Evolutionary conservation across 768 basidiomycete genomes (phyloP), one percentile per base, ranked within the genome.

Genomic region (Nevesoporus exiguus): DNA sequence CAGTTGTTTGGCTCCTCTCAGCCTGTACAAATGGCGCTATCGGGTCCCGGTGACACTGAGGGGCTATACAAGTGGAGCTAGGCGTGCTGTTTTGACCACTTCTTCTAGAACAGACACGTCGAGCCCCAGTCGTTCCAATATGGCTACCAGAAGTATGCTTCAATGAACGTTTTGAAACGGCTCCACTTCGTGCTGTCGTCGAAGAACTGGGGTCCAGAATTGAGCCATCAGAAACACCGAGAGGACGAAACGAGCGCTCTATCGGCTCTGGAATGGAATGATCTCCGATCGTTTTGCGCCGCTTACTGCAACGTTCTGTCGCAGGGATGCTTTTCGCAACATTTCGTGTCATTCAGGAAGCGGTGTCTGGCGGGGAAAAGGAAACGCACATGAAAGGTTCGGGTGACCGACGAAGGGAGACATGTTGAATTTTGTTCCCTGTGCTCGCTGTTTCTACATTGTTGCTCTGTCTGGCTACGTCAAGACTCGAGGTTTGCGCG

Each of bases 361-460:
- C 13, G 8, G 39, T 27, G 24, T 37, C 29, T 11, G 2, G 36
- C 21, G 34, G 11, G 21, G 14, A 17, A 11, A 54, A 49, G 17
- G 33, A 36, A 44, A 67, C 68, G 47, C 54, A 63, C 68, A 29
- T 31, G 42, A 42, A 42, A 29, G 39, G 37, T 13, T 8, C 27
- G 8, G 30, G 22, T 39, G 39, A 41, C 25, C 17, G 21, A 43
- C n/a, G n/a, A 24, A 48, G 9, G n/a, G n/a, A 42, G 8, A 36
- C n/a, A 27, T 33, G 7, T 33, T 19, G 4, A 11, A n/a, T n/a
- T 29, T 13, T 42, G 19, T 25, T 17, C 34, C 19, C 30, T 10
- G 4, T 1, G 43, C 22, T 25, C 4, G n/a, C 46, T 22, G 25
- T 41, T 51, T 56, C 36, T 8, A n/a, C 19, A 6, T 15, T 37